A percentile compares a stretch with the other conserved stretches of the same genome.
Conservation (phyloP, 2,329 filamentous ascomycete genomes). For the Ophiognomonia clavigignenti-juglandacearum region DNA sequence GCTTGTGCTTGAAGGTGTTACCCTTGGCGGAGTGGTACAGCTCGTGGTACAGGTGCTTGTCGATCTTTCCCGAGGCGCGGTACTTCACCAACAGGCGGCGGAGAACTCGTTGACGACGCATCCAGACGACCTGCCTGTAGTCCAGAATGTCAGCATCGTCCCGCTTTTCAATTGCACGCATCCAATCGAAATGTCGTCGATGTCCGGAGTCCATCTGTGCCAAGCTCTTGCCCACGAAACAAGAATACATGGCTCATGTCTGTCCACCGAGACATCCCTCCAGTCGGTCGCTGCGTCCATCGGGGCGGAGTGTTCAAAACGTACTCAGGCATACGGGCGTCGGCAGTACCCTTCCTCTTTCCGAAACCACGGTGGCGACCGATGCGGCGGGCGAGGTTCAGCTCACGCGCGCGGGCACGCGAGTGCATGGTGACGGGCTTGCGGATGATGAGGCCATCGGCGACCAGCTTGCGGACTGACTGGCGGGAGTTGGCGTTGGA, state of each 20-base stretch:
- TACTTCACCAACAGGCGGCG: constrained; percentile 99
- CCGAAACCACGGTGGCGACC: constrained; percentile 98
- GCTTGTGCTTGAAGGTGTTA: constrained; percentile 99
- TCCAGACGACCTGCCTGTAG: constrained; percentile 92
- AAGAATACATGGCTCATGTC: not conserved
- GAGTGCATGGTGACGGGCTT: constrained; percentile 99
- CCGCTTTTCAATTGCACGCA: not conserved
- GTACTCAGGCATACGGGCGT: constrained; percentile 98
- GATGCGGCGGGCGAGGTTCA: constrained; percentile 90
- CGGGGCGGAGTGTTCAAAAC: constrained; percentile 33
- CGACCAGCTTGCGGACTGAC: constrained; percentile 98
- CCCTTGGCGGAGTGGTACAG: constrained; percentile 99
- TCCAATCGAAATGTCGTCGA: not conserved
- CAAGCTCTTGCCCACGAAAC: constrained; percentile 5
- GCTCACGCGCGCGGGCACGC: constrained; percentile 88
- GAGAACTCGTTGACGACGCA: constrained; percentile 99
- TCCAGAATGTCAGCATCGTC: constrained; percentile 22
- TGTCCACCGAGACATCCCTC: constrained; percentile 1
- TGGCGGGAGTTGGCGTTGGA: constrained; percentile 99
- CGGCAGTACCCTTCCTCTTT: constrained; percentile 99
- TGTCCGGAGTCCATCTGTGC: not conserved
- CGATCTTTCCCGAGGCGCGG: constrained; percentile 99
- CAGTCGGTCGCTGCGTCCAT: not conserved
- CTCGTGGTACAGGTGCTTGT: constrained; percentile 99
- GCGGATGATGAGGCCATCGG: constrained; percentile 99